Evolutionary conservation across 441 rosid genomes (phyloP).

Genomic region (Isatis lusitanica): DNA sequence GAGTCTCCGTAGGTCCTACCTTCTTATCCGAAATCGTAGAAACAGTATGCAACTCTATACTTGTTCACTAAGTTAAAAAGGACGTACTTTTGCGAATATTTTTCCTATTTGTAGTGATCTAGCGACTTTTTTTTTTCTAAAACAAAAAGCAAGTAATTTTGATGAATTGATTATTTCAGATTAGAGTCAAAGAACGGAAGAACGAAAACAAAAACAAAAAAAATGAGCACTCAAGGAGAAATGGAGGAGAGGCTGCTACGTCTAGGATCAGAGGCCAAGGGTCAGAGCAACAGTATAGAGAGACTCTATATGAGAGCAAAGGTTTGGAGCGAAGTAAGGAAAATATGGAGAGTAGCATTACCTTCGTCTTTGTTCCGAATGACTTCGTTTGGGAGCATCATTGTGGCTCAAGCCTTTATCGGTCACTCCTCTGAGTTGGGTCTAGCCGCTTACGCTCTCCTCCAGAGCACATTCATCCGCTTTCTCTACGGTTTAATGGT

Average conservation of each 20-base stretch:
- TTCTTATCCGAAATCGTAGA: neutral
- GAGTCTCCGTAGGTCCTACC: neutral
- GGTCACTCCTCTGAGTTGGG: slow-evolving; percentile 44
- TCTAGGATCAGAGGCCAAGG: slow-evolving; percentile 14
- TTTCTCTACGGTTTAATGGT: slow-evolving; percentile 41
- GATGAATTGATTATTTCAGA: neutral
- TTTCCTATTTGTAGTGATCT: no score
- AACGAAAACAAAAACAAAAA: no score
- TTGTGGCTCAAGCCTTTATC: slow-evolving; percentile 45
- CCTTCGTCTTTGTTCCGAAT: slow-evolving; percentile 37
- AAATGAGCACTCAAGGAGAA: slow-evolving; percentile 36
- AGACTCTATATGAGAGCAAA: slow-evolving; percentile 28
- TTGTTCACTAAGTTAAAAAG: no score
- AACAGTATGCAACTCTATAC: no score
- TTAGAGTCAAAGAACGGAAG: neutral
- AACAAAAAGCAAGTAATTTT: neutral
- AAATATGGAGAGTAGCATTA: slow-evolving; percentile 42
- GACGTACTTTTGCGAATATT: no score
- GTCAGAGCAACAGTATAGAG: slow-evolving; percentile 9
- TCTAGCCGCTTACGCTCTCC: slow-evolving; percentile 44
- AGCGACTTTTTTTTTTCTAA: no score
- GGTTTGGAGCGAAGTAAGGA: slow-evolving; percentile 41
- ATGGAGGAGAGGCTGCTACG: slow-evolving; percentile 37
- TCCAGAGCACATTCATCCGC: slow-evolving; percentile 43
- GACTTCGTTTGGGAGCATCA: slow-evolving; percentile 40